Evolutionary conservation across 495 filamentous ascomycete species (phyloP).

Genomic region (Talaromyces thailandensis): DNA sequence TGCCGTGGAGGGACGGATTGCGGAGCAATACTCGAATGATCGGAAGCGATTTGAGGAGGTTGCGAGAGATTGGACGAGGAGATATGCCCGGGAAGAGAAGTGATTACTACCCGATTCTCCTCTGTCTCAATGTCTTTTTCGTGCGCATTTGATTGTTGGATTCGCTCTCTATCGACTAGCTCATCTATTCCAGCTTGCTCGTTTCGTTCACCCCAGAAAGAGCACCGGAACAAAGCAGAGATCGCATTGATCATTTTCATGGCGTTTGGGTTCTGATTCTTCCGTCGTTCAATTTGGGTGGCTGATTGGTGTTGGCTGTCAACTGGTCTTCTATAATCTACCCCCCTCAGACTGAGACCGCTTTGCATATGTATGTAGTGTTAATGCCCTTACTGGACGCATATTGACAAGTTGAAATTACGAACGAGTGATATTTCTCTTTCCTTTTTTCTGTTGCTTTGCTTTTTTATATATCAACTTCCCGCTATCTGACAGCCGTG

Average conservation of each 20-base stretch:
- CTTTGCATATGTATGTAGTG: neutral
- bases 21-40: conserved; percentile 73
- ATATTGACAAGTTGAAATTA: neutral
- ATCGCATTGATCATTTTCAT: conserved; percentile 2
- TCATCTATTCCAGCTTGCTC: neutral
- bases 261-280: conserved; percentile 5
- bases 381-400: neutral
- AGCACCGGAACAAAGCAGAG: conserved; percentile 1
- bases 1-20: conserved; percentile 80
- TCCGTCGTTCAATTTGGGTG: neutral
- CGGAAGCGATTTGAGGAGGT: conserved; percentile 70
- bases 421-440: neutral
- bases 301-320: neutral
- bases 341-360: neutral
- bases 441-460: neutral
- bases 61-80: conserved; percentile 70
- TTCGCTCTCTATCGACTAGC: neutral
- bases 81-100: conserved; percentile 52
- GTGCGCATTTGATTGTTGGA: neutral
- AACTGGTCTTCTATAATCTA: neutral
- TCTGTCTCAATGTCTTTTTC: neutral
- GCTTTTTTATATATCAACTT: neutral
- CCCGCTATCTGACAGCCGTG: neutral
- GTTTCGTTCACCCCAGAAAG: neutral
- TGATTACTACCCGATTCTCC: neutral